phyloP scores from a whole-genome alignment of 106 monocot species.

The Chionographis japonica region DNA sequence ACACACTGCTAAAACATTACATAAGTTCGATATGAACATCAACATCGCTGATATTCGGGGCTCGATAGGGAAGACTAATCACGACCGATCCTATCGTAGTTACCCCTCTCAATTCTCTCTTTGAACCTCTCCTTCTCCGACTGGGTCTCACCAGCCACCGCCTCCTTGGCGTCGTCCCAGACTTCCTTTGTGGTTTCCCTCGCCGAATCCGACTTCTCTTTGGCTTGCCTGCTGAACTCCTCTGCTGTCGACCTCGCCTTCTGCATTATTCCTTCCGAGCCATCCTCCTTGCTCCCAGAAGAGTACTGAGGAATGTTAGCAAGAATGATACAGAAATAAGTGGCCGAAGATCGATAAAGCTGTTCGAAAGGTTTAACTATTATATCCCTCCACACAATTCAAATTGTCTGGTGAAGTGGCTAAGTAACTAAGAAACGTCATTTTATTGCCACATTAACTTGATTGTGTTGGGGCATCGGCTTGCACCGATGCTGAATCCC shows the following conservation, averaged over 20 bases:
- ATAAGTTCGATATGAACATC: too few relatives aligned
- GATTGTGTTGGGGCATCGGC: too few relatives aligned
- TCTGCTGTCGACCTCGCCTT: constrained; percentile 49
- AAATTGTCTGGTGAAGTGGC: too few relatives aligned
- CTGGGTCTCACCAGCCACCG: constrained; percentile 7
- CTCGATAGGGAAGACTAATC: background rate
- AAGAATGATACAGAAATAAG: too few relatives aligned
- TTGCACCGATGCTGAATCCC: too few relatives aligned
- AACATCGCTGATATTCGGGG: too few relatives aligned
- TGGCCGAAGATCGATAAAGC: too few relatives aligned
- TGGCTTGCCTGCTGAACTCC: constrained; percentile 42
- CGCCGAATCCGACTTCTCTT: constrained; percentile 25
- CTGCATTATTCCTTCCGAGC: constrained; percentile 6
- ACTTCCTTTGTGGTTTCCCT: constrained; percentile 16
- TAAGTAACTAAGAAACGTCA: too few relatives aligned
- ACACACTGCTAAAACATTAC: too few relatives aligned
- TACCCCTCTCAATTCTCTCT: constrained; percentile 24
- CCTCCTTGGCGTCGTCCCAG: constrained; percentile 31
- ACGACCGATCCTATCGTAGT: constrained; percentile 15
- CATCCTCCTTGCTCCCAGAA: constrained; percentile 1
- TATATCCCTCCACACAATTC: too few relatives aligned
- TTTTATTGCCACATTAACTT: too few relatives aligned
- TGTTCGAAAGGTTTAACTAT: too few relatives aligned
- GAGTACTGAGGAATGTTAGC: constrained; percentile 11
- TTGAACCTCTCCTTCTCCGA: constrained; percentile 31